These are phyloP conservation scores for Rhizoclosmatium sp. DNA, from an alignment of 192 early-diverging fungal genomes.

Conservation along the genomic window DNA sequence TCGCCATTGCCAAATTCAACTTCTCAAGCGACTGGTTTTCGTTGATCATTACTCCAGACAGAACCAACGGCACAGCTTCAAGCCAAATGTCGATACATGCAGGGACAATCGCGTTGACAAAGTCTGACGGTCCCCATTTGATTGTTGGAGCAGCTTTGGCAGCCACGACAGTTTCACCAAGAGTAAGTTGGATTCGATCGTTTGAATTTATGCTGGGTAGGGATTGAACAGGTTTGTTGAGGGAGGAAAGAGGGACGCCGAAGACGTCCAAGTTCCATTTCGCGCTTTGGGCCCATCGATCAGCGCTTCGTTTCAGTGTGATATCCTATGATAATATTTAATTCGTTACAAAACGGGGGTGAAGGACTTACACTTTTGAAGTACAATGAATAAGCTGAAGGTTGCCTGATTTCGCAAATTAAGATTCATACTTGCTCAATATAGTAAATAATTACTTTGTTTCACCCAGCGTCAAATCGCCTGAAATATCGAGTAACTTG, in stretches of 20 bases:
- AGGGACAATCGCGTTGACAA: constrained; percentile 9
- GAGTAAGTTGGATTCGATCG: constrained; percentile 9
- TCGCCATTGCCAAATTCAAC: constrained; percentile 9
- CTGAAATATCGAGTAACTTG: not conserved
- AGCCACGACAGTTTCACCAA: constrained; percentile 3
- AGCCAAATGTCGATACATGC: constrained; percentile 25
- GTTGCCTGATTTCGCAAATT: not conserved
- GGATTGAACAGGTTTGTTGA: not conserved
- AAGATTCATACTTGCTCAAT: too few species aligned
- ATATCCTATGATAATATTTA: constrained; percentile 19
- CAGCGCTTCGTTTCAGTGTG: not conserved
- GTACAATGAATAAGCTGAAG: constrained; percentile 7
- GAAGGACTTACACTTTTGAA: constrained; percentile 14
- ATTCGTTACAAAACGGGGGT: not conserved
- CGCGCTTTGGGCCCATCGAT: constrained; percentile 1
- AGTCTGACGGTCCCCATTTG: not conserved
- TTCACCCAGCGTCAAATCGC: too few species aligned
- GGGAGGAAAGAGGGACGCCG: not conserved
- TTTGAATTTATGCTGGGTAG: not conserved
- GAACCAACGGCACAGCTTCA: constrained; percentile 7
- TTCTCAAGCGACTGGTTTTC: constrained; percentile 11
- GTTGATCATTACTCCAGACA: constrained; percentile 20
- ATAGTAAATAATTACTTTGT: too few species aligned
- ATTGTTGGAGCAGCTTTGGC: not conserved
- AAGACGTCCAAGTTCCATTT: constrained; percentile 26